These are phyloP conservation scores for Globisporangium megalacanthum DNA, from an alignment of 352 stramenopile species.

Conservation along the genomic window DNA sequence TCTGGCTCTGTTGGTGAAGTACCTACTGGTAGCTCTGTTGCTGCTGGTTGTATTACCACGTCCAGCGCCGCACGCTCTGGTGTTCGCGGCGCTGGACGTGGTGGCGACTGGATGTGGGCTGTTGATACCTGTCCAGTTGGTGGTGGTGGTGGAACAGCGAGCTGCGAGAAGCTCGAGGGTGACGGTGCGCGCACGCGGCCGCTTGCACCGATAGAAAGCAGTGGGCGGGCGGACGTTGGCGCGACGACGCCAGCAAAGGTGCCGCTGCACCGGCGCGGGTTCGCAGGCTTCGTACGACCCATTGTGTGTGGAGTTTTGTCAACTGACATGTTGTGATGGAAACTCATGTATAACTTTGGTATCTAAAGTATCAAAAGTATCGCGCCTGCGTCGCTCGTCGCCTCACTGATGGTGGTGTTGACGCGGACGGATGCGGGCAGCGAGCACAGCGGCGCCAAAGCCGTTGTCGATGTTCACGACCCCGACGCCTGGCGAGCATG, in stretches of 20 bases:
- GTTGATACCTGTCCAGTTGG: neutral
- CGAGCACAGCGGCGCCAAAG: conserved; percentile 94
- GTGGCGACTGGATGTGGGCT: neutral
- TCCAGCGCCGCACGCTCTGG: no score
- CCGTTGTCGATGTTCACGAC: conserved; percentile 99
- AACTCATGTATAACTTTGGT: no score
- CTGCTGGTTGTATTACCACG: neutral
- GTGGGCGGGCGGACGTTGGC: conserved; percentile 1
- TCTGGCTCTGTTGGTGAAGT: neutral
- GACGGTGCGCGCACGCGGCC: neutral
- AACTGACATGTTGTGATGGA: no score
- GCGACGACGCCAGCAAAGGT: conserved; percentile 8
- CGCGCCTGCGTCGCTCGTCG: neutral
- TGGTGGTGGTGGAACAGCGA: no score
- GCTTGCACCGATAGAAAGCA: neutral
- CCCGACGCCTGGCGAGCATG: conserved; percentile 95
- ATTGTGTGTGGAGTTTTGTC: conserved; percentile 12
- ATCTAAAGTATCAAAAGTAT: neutral
- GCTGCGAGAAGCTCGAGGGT: neutral
- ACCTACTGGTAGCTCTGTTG: neutral
- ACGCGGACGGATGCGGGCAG: conserved; percentile 19
- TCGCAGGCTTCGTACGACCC: conserved; percentile 28
- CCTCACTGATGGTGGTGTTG: no score
- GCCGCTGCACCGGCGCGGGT: conserved; percentile 24
- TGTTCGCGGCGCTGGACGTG: no score